These are phyloP conservation scores for Gracilaria caudata DNA, from an alignment of 23 red algal genomes.

Conservation along the genomic window DNA sequence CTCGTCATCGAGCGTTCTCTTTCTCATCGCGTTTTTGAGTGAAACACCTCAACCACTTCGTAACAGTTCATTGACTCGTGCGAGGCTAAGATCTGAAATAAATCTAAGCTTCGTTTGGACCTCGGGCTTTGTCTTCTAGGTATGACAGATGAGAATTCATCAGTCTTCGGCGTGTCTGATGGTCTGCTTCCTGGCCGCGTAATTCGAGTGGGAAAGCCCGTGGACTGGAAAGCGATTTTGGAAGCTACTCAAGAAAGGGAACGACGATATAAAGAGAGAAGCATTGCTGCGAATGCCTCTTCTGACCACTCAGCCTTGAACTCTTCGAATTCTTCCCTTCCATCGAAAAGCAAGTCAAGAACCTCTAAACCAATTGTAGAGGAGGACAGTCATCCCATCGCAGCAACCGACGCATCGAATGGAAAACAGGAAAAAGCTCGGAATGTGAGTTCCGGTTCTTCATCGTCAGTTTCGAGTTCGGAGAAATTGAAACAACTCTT, in stretches of 20 bases:
- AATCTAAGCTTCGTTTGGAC: too few relatives aligned
- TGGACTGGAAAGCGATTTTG: slow-evolving; percentile 39
- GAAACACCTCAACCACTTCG: too few relatives aligned
- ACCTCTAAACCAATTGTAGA: not conserved
- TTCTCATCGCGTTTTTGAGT: too few relatives aligned
- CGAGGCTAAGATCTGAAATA: too few relatives aligned
- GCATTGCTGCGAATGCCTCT: not conserved
- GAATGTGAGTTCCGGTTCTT: slow-evolving; percentile 2
- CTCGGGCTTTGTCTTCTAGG: too few relatives aligned
- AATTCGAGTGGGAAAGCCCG: slow-evolving; percentile 23
- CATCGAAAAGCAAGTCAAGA: not conserved
- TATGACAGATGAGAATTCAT: slow-evolving; percentile 25
- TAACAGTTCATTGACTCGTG: too few relatives aligned
- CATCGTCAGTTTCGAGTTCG: slow-evolving; percentile 12
- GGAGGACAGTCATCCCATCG: not conserved
- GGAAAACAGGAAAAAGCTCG: not conserved
- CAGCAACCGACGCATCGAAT: not conserved
- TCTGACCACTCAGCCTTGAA: not conserved
- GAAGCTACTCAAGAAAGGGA: slow-evolving; percentile 38
- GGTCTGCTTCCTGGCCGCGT: slow-evolving; percentile 47
- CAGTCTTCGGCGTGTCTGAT: slow-evolving; percentile 37
- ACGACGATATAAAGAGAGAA: slow-evolving; percentile 6
- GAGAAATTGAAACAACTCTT: slow-evolving; percentile 44
- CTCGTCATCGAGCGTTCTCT: too few relatives aligned
- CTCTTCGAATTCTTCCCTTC: not conserved